phyloP scores from a whole-genome alignment of 2,329 filamentous ascomycete species.

The Colletotrichum nymphaeae region DNA sequence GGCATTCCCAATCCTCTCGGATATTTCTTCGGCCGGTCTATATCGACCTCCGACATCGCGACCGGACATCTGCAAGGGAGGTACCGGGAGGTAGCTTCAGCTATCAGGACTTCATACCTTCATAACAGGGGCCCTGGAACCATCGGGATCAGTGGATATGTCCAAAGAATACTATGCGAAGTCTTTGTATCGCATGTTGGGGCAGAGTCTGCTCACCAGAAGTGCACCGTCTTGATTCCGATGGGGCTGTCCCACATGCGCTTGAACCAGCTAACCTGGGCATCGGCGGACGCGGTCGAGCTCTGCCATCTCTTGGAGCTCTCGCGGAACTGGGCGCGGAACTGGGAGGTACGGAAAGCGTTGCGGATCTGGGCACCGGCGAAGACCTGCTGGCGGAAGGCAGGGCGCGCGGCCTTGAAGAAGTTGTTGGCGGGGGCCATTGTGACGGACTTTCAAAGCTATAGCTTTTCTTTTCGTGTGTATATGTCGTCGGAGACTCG shows the following conservation, averaged over 20 bases:
- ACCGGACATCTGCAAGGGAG: conserved; percentile 31
- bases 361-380: conserved; percentile 64
- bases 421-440: conserved; percentile 62
- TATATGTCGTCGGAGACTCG: neutral
- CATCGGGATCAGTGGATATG: conserved; percentile 2
- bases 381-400: conserved; percentile 65
- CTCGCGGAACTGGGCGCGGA: conserved; percentile 55
- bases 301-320: conserved; percentile 75
- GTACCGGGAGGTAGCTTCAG: conserved; percentile 48
- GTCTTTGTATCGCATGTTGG: neutral
- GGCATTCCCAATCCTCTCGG: neutral
- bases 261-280: conserved; percentile 71
- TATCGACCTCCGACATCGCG: conserved; percentile 26
- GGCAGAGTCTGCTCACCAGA: conserved; percentile 76
- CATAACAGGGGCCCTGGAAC: conserved; percentile 88
- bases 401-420: conserved; percentile 66
- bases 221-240: conserved; percentile 94
- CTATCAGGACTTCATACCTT: conserved; percentile 63
- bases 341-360: conserved; percentile 59
- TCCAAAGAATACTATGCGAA: neutral
- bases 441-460: conserved; percentile 29
- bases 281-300: conserved; percentile 64
- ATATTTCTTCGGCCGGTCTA: neutral
- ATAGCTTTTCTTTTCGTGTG: neutral
- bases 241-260: conserved; percentile 86